Evolutionary conservation across 164 flowering plant genomes (phyloP).

Genomic region (Piper betle): DNA sequence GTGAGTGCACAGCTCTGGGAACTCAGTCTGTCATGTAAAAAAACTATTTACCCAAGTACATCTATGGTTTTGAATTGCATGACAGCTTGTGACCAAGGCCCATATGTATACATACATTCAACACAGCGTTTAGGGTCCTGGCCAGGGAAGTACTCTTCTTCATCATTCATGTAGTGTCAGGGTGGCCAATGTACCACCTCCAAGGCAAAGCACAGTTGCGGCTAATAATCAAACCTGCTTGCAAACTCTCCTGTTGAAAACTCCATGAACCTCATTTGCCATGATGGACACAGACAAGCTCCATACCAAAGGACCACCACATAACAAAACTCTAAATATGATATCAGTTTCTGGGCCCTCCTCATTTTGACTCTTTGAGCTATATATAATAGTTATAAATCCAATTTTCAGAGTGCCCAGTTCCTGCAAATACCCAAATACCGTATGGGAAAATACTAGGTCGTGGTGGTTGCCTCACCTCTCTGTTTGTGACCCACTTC

Average conservation of each 20-base stretch:
- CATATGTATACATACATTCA: not conserved
- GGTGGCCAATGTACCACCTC: no score
- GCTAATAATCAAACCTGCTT: no score
- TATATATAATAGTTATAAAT: no score
- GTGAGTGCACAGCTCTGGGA: no score
- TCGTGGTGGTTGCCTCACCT: not conserved
- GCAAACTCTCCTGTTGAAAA: no score
- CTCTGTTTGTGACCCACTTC: not conserved
- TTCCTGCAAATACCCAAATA: not conserved
- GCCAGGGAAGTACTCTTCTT: no score
- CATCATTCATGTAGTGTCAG: no score
- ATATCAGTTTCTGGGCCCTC: not conserved
- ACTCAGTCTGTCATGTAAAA: no score
- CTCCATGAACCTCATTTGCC: not conserved
- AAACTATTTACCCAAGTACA: no score
- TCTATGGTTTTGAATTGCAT: not conserved
- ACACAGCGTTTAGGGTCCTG: no score
- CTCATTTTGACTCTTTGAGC: not conserved
- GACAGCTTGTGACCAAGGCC: conserved; percentile 1
- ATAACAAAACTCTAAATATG: not conserved
- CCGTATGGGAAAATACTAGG: not conserved
- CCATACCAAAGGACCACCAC: not conserved
- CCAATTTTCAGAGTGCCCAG: not conserved
- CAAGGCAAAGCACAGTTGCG: no score
- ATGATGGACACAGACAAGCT: not conserved